A percentile compares a stretch with the other conserved stretches of the same genome.
phyloP scores from a whole-genome alignment of 2,329 filamentous ascomycete species.

The Esteya vermicola region DNA sequence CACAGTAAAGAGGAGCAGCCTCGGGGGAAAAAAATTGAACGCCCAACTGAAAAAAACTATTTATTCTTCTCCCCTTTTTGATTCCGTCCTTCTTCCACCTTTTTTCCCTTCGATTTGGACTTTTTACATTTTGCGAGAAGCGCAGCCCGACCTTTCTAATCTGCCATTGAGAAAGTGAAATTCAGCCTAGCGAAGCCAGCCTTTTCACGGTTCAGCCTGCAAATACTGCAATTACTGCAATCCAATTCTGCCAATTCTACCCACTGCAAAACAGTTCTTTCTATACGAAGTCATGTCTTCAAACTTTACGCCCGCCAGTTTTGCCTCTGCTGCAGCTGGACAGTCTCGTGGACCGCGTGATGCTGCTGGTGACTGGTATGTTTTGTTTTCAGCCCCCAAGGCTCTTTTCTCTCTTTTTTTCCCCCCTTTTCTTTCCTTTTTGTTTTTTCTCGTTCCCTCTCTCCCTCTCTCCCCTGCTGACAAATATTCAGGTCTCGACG shows the following conservation, averaged over 20 bases:
- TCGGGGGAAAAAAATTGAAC: too few relatives aligned
- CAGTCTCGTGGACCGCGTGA: constrained; percentile 48
- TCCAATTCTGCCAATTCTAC: too few relatives aligned
- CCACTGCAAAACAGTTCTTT: neutral
- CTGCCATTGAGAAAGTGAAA: too few relatives aligned
- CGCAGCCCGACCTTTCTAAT: neutral
- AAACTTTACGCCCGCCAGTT: constrained; percentile 61
- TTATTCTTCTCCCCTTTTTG: neutral
- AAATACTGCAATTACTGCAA: too few relatives aligned
- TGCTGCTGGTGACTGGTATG: constrained; percentile 9
- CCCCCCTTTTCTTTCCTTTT: neutral
- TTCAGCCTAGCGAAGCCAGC: too few relatives aligned
- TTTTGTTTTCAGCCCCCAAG: too few relatives aligned
- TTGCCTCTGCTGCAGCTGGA: constrained; percentile 70
- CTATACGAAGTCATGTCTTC: constrained; percentile 40
- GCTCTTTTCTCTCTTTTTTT: neutral
- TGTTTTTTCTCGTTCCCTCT: neutral
- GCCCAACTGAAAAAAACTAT: too few relatives aligned
- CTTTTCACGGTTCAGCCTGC: too few relatives aligned
- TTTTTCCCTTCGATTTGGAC: neutral
- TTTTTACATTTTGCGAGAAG: constrained; percentile 1
- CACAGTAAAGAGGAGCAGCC: too few relatives aligned
- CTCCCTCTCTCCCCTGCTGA: neutral
- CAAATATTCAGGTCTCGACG: constrained; percentile 36
- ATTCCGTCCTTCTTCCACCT: neutral